Evolutionary conservation across 768 basidiomycete species (phyloP), one percentile per base, ranked within the genome.

Genomic region (Podaxis sp.): DNA sequence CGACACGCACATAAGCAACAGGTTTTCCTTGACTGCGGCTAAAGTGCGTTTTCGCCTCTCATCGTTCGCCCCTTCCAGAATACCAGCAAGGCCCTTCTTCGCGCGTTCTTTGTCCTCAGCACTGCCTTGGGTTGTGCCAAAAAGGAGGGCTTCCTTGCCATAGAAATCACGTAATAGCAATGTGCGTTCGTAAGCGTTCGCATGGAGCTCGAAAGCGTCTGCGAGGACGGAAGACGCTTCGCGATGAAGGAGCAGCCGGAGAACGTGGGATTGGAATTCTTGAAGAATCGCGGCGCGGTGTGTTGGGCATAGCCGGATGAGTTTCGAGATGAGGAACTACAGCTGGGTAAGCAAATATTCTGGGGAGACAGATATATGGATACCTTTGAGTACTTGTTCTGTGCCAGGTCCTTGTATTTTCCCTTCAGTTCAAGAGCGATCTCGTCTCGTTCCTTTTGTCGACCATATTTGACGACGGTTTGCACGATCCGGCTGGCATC

Each of bases 311-410:
- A 85, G 75, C 8, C 90, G 84, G 65, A 93, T 86, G 52, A 95
- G 82, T 75, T 95, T 95, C 8, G 85, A 82, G 28, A 93, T 85
- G 13, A 95, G 79, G 71, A 93, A 94, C 91, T 94, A 65, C 11
- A 59, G 39, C 46, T 38, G 11, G 30, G 49, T 49, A 30, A 48
- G 52, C 15, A 46, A 51, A 39, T 39, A 66, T 36, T 2, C 30
- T n/a, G 11, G 38, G n/a, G 7, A 1, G 11, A 38, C 3, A 48
- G n/a, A 36, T 1, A 15, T 26, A 13, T 33, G 68, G 79, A 55
- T 63, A 90, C 93, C 82, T 95, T 96, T 40, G 93, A 94, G 72
- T 97, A 97, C 76, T 90, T 95, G 70, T 86, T 91, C 74, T 93
- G 90, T 42, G 88, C 87, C 59, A 96, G 80, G 46, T 87, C 87